Percentiles rank a stretch among this genome's conserved stretches.
Conservation (phyloP, 805 yeast genomes). For the Hanseniaspora hatyaiensis region DNA sequence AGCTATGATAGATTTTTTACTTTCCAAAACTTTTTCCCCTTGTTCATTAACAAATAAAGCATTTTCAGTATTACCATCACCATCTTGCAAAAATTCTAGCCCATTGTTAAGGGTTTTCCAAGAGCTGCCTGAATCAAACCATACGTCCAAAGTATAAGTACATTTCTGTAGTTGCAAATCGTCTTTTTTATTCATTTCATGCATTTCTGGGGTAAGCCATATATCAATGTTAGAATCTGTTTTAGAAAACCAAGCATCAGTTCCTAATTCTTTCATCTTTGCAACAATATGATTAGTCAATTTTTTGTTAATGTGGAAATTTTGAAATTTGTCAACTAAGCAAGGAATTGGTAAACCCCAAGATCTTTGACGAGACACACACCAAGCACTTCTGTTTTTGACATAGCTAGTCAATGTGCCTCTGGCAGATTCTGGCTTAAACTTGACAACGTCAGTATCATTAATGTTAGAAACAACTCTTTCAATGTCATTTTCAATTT, state of each 20-base stretch:
- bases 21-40: too few species aligned
- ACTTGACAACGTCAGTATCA: conserved; percentile 38
- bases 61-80: too few species aligned
- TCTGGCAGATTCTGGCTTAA: conserved; percentile 62
- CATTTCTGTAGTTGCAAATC: conserved; percentile 38
- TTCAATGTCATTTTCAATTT: conserved; percentile 24
- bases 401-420: conserved; percentile 64
- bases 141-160: conserved; percentile 91
- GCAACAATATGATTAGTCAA: conserved; percentile 48
- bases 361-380: conserved; percentile 85
- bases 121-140: conserved; percentile 96
- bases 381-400: conserved; percentile 81
- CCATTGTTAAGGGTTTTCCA: conserved; percentile 49
- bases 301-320: conserved; percentile 47
- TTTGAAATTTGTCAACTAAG: conserved; percentile 52
- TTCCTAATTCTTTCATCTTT: conserved; percentile 47
- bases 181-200: conserved; percentile 16
- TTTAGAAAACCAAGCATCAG: conserved; percentile 67
- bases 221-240: conserved; percentile 36
- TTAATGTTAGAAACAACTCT: not conserved
- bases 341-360: conserved; percentile 99
- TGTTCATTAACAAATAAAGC: too few species aligned
- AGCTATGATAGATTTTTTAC: conserved; percentile 45
- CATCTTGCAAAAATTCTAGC: conserved; percentile 23
- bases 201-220: conserved; percentile 25